Base-by-base conservation (phyloP, 1,139 yeast genomes). In the Yamadazyma taylorii region DNA sequence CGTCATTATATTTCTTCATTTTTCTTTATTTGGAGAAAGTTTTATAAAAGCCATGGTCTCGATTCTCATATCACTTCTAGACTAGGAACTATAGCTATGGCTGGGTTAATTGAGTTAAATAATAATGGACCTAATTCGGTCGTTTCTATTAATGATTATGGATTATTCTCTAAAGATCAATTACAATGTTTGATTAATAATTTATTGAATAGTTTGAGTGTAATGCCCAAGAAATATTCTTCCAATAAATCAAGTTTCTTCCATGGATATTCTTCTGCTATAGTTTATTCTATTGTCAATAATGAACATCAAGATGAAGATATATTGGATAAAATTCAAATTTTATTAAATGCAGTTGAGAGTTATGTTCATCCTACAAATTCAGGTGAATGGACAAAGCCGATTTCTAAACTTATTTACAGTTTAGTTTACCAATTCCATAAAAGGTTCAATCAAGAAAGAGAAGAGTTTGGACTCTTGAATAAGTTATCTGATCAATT, bases 301-400 rank as follows among this genome's bases (percentile, higher is more conserved):
- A 52, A 61, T 26, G 61, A 69, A 1, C 49, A 64, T 9, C 65
- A 52, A 7, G 50, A 60, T 4, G 73, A 63, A n/a, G 77, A 77
- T 2, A 71, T 83, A 11, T 56, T 85, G 47, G 76, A 70, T 10
- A 66, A 73, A 29, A 52, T 92, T 12, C 68, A 69, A 28, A 71
- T 79, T 0, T 62, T 86, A 30, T 53, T 84, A 19, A 81, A 81
- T 44, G 81, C 95, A 0, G 69, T 89, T n/a, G 84, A 79, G 46
- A 86, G 96, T 25, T 87, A 83, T 60, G 82, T 82, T 10, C 97
- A 92, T 60, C 98, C 98, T 4, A 89, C 97, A 0, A 90, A 90
- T 56, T 62, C 73, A 14, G 97, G 97, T 0, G 74, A 75, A 16
- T 90, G 98, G 97, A 78, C 95, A 1, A 63, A 76, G 31, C 70